Evolutionary conservation across 345 rosid species (phyloP).

Genomic region (Eucalyptus microcorys): DNA sequence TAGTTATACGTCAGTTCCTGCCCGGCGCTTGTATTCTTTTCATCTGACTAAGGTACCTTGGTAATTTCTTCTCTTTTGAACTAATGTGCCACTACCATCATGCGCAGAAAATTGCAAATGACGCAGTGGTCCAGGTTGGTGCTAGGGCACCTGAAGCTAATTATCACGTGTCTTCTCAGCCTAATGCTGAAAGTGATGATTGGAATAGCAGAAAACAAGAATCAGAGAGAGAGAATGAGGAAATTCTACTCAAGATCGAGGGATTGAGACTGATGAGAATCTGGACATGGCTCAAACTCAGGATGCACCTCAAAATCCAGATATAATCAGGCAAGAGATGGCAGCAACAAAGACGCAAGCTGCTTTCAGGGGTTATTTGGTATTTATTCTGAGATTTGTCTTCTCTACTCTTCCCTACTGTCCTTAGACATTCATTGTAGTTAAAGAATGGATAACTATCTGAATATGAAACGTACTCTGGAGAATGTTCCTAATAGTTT

Average conservation of each 20-base stretch:
- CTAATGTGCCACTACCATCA: neutral
- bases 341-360: conserved; percentile 93
- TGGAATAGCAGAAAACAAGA: conserved; percentile 27
- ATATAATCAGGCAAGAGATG: conserved; percentile 36
- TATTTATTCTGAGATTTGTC: conserved; percentile 2
- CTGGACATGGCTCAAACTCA: conserved; percentile 22
- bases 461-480: neutral
- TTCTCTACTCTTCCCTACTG: neutral
- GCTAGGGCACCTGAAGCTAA: conserved; percentile 49
- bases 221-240: conserved; percentile 27
- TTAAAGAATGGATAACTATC: neutral
- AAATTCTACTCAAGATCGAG: conserved; percentile 24
- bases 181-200: conserved; percentile 2
- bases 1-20: neutral
- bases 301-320: conserved; percentile 27
- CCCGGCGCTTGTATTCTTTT: neutral
- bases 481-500: neutral
- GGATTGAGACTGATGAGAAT: conserved; percentile 6
- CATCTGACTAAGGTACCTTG: neutral
- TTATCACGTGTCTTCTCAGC: conserved; percentile 27
- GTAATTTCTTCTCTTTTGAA: neutral
- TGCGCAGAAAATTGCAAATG: conserved; percentile 38
- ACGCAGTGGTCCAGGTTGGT: conserved; percentile 33
- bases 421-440: neutral
- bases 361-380: conserved; percentile 92